Evolutionary conservation across 768 basidiomycete genomes (phyloP).

Genomic region (Leccinellum albellum): DNA sequence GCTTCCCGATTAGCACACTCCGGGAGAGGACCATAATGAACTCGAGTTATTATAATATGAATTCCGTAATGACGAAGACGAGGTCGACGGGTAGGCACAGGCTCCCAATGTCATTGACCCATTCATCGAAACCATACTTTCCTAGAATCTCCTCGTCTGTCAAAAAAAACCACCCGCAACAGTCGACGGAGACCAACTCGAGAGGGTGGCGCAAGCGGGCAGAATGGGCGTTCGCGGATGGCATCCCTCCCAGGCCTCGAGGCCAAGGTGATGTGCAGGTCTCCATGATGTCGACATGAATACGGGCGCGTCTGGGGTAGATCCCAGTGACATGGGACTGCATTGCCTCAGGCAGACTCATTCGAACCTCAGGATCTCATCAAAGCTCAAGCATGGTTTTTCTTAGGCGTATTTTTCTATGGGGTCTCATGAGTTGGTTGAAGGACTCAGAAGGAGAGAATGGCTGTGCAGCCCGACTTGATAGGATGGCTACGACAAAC

Average conservation of each 20-base stretch:
- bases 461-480: conserved; percentile 13
- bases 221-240: conserved; percentile 39
- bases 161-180: conserved; percentile 42
- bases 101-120: conserved; percentile 55
- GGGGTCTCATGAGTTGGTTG: conserved; percentile 44
- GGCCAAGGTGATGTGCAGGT: conserved; percentile 49
- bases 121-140: conserved; percentile 56
- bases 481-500: conserved; percentile 5
- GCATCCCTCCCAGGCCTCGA: conserved; percentile 56
- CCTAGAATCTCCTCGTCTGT: conserved; percentile 53
- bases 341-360: conserved; percentile 51
- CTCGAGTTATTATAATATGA: conserved; percentile 8
- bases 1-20: conserved; percentile 40
- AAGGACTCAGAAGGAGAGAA: conserved; percentile 17
- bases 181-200: no score
- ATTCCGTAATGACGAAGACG: conserved; percentile 26
- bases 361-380: conserved; percentile 48
- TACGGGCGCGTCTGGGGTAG: conserved; percentile 52
- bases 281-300: conserved; percentile 50
- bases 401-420: conserved; percentile 34
- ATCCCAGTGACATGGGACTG: conserved; percentile 43
- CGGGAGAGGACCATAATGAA: conserved; percentile 24
- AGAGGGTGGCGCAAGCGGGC: conserved; percentile 44
- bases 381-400: conserved; percentile 47
- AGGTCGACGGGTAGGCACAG: conserved; percentile 39